These are phyloP conservation scores for Tetrapisispora fleetii DNA, from an alignment of 805 yeast genomes.

Conservation along the genomic window DNA sequence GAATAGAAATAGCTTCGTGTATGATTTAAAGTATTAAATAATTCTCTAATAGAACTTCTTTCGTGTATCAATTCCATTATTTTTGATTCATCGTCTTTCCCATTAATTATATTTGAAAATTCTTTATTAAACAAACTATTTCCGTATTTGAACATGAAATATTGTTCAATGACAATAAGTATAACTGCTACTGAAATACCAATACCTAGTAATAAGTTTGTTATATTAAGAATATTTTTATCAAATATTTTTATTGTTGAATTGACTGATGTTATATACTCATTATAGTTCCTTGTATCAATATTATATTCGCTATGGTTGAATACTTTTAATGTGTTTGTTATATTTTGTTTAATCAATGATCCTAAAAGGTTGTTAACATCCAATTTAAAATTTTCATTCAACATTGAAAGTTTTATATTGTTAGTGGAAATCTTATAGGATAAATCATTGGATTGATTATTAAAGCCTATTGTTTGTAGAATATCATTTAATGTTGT, in stretches of 20 bases:
- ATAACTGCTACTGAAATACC: neutral
- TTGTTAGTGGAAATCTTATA: neutral
- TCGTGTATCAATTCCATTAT: neutral
- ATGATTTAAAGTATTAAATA: neutral
- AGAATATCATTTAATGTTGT: neutral
- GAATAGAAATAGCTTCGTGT: neutral
- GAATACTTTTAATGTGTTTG: neutral
- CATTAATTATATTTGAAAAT: neutral
- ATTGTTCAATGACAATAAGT: neutral
- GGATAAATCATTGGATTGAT: neutral
- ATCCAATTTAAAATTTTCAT: neutral
- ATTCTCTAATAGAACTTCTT: neutral
- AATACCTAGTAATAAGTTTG: neutral
- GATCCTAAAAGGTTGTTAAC: neutral
- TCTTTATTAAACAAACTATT: neutral
- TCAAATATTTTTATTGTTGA: neutral
- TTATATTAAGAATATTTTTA: neutral
- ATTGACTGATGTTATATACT: neutral
- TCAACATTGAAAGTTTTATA: too few species aligned
- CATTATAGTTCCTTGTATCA: too few species aligned
- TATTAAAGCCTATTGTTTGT: neutral
- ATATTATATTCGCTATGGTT: too few species aligned
- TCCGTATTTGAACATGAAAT: neutral
- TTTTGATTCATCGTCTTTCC: neutral
- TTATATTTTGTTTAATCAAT: too few species aligned